Base-by-base conservation (phyloP, 1,284 basidiomycete genomes). In the Neotropicomus parvogracilis region DNA sequence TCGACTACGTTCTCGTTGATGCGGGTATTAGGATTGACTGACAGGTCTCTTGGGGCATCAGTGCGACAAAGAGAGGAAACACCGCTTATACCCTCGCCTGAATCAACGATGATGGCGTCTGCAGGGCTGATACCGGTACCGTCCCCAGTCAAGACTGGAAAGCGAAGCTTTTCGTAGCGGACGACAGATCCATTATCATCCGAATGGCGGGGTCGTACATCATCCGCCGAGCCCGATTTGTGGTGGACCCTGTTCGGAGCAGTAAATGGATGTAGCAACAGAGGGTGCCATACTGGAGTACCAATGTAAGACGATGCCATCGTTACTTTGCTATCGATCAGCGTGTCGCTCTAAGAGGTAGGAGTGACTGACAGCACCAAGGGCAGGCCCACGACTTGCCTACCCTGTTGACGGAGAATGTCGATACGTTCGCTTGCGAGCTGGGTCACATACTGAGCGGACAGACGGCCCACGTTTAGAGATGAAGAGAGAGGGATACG, bases 261-360 rank as follows among this genome's bases (percentile, higher is more conserved):
- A 19, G 38, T 66, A 6, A 61, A 43, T 14, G 14, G 33, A 40
- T 37, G 46, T 8, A 44, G 10, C 28, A 20, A 33, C 9, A 16
- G 41, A 42, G 19, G 6, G 29, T 36, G 38, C 34, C 21, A 33
- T 9, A 24, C 35, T 7, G 34, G 40, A 46, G 34, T 61, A 65
- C 66, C 66, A 69, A 46, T 66, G 58, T 40, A 68, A 35, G 29
- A 57, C 38, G 24, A 68, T 63, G 2, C 63, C 61, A 26, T 68
- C 64, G 32, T 57, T 63, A 7, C 64, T 67, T 39, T 40, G 17
- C 31, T 37, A 17, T 26, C 13, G 24, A 37, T 67, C 34, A 62
- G 47, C 21, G 16, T 13, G 36, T 11, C 10, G 19, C 11, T 27
- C 32, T 4, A 20, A 19, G 35, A 24, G n/a, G 16, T 5, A 17